Evolutionary conservation across 805 yeast genomes (phyloP).

Genomic region (Sugiyamaella floridensis): DNA sequence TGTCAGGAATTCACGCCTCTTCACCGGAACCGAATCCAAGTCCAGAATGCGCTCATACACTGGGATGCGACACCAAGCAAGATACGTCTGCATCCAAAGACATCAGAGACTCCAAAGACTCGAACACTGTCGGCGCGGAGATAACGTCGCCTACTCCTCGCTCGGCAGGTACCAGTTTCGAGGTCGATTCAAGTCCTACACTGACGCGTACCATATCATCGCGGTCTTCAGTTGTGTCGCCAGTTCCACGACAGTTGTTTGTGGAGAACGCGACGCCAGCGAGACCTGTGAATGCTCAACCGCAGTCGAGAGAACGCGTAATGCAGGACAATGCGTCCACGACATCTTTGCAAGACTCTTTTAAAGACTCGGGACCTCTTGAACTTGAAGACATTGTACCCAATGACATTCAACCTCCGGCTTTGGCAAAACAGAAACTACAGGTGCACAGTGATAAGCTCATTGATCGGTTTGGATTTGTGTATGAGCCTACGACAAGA

Average conservation of each 20-base stretch:
- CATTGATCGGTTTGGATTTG: constrained; percentile 47
- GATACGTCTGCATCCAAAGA: too few relatives aligned
- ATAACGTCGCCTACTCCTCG: not conserved
- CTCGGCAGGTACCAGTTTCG: not conserved
- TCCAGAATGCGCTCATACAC: too few relatives aligned
- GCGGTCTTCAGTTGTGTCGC: not conserved
- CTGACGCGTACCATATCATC: not conserved
- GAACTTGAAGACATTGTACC: constrained; percentile 38
- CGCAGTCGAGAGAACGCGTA: not conserved
- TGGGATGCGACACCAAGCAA: too few relatives aligned
- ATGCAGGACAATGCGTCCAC: not conserved
- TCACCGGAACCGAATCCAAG: not conserved
- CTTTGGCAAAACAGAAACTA: constrained; percentile 17
- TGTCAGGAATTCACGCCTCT: not conserved
- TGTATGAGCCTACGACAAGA: constrained; percentile 27
- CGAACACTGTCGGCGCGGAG: too few relatives aligned
- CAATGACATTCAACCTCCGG: constrained; percentile 29
- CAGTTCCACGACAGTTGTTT: not conserved
- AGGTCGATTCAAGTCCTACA: not conserved
- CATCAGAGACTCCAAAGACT: too few relatives aligned
- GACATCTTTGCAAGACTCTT: not conserved
- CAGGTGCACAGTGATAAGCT: constrained; percentile 17
- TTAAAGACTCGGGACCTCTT: constrained; percentile 32
- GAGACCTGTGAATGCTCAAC: not conserved
- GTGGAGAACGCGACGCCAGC: not conserved